Evolutionary conservation across 31 red algal species (phyloP), one percentile per base, ranked within the genome.

Genomic region (Odonthalia washingtoniensis): DNA sequence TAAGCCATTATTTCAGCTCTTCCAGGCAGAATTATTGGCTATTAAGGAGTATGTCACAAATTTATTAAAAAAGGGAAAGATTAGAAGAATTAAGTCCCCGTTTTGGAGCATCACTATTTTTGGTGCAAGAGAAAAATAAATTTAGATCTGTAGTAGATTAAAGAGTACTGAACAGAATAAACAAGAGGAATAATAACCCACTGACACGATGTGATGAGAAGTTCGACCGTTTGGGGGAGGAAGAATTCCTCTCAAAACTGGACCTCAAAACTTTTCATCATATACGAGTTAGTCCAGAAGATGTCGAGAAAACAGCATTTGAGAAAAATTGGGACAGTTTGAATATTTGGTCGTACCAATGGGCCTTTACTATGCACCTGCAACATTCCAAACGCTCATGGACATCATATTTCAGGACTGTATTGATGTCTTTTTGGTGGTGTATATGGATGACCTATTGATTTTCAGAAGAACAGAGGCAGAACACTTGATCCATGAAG

Each of bases 251-350:
- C 34, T 66, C 63, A 6, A 66, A 66, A 6, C 63, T 66, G 3
- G 63, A 66, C 5, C 63, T 66, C 5, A 66, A 66, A 6, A 66
- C 63, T 66, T 66, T n/a, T 66, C 5, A 66, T 6, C 63, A 66
- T 4, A 66, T 66, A 66, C 3, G 63, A 2, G 34, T 66, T 27
- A 27, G 63, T 27, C 3, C 2, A 4, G 5, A 2, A 33, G 63
- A 66, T 6, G 5, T 66, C 4, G 63, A 66, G 5, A 66, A 66
- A 6, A 66, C 63, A 33, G 30, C 9, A 33, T 67, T 33, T 33
- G 35, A 4, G 35, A 27, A 2, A 67, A 3, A 12, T 67, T 33
- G 4, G 64, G 64, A 27, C 64, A 67, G 9, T 67, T 67, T 12
- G 64, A 67, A 12, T 67, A 67, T 12, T 12, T 67, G 64, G 64